Evolutionary conservation across 2,329 filamentous ascomycete species (phyloP).

Genomic region (Huntiella moniliformis): DNA sequence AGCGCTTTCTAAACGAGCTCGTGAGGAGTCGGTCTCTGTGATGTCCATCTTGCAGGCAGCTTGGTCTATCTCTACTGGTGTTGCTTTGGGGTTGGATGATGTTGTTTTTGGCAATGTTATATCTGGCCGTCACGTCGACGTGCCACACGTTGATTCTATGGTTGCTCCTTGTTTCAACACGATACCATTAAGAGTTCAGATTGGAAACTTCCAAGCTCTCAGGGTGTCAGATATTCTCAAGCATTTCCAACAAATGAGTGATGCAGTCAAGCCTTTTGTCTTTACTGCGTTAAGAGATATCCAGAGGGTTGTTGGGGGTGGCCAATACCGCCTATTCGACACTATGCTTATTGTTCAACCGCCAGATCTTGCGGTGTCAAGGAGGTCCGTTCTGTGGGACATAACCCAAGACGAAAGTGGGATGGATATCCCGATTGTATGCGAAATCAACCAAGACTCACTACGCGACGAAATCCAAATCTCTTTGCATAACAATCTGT

Average conservation of each 20-base stretch:
- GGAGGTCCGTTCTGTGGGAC: slow-evolving; percentile 37
- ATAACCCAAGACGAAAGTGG: slow-evolving; percentile 36
- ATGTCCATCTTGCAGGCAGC: slow-evolving; percentile 51
- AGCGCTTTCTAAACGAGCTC: neutral
- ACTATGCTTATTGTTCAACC: slow-evolving; percentile 65
- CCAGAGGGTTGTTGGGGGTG: slow-evolving; percentile 29
- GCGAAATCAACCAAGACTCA: slow-evolving; percentile 45
- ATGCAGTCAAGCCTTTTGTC: slow-evolving; percentile 46
- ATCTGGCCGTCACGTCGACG: slow-evolving; percentile 50
- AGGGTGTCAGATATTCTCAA: slow-evolving; percentile 31
- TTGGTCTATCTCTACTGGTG: slow-evolving; percentile 48
- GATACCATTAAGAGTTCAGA: slow-evolving; percentile 46
- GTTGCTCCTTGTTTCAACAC: slow-evolving; percentile 92
- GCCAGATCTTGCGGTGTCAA: slow-evolving; percentile 24
- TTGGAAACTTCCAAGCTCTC: slow-evolving; percentile 30
- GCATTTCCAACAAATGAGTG: slow-evolving; percentile 41
- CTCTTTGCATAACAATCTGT: slow-evolving; percentile 43
- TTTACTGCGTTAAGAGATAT: slow-evolving; percentile 57
- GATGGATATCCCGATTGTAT: slow-evolving; percentile 62
- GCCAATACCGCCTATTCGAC: slow-evolving; percentile 47
- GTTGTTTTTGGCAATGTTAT: slow-evolving; percentile 78
- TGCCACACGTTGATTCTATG: slow-evolving; percentile 49
- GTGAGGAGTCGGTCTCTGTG: slow-evolving; percentile 32
- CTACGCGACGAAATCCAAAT: slow-evolving; percentile 34
- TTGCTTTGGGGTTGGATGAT: slow-evolving; percentile 38